Base-by-base conservation (phyloP, 306 rosid genomes). In the Vigna unguiculata region DNA sequence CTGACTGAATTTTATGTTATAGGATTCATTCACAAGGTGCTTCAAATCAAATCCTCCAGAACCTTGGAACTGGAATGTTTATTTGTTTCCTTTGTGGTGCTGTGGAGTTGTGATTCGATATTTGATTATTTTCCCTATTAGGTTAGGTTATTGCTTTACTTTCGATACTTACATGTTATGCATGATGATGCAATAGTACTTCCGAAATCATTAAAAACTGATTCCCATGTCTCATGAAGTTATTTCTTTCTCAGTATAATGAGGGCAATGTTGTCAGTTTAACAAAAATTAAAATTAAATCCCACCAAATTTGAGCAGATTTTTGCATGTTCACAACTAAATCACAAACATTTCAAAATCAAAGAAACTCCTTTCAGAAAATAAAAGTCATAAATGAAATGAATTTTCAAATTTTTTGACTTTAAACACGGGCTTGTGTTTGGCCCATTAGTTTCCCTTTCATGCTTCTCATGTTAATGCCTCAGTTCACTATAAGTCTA, bases 61-160 rank as follows among this genome's bases (percentile, higher is more conserved):
- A 88, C 91, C 93, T 24, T 92, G 97, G 97, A 92, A 90, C 83
- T 90, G 97, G 97, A 92, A 90, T 81, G 70, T 90, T 25, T 92
- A 92, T 70, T 84, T 90, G 88, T 88, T 92, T 81, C 97, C 96
- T 19, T 60, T 92, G 78, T 92, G 97, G 97, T 92, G 96, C 86
- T 83, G 51, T 22, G 97, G 96, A 34, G 90, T 92, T 10, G 89
- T 87, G 30, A 14, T 92, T 82, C 90, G 97, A 16, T 90, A 90
- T 84, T 77, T 90, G 75, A 24, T 92, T 77, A 69, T 92, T 58
- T 92, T 88, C 76, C 97, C 97, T 28, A 61, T 69, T 10, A 90
- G 97, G 97, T 90, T 75, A 82, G 89, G 72, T 24, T 61, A 43
- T 53, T 58, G 53, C 68, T 69, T 54, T 54, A 6, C 46, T 66